Conservation (phyloP, 257 asterid genomes). For the Penstemon barbatus region DNA sequence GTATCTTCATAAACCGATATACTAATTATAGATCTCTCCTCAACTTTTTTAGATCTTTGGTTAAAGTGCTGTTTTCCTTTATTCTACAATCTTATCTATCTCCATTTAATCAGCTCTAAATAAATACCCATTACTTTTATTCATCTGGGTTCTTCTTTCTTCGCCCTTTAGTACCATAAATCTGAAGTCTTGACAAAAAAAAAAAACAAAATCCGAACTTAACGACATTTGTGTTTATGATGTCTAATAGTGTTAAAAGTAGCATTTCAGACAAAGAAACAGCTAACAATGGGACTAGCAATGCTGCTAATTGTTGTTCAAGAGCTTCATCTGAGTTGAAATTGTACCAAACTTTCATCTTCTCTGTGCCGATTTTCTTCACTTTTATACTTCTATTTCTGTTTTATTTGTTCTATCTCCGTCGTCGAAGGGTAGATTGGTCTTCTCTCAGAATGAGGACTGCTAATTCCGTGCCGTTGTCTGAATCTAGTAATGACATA, state of each 20-base stretch:
- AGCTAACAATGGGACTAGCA: conserved; percentile 17
- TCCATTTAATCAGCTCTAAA: conserved; percentile 12
- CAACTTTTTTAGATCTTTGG: conserved; percentile 21
- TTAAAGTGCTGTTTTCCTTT: not conserved
- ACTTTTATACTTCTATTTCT: conserved; percentile 59
- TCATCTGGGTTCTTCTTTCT: conserved; percentile 12
- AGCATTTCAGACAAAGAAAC: conserved; percentile 27
- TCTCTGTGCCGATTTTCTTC: conserved; percentile 70
- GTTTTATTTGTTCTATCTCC: conserved; percentile 70
- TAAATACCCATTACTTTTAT: conserved; percentile 16
- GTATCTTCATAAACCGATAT: too few species aligned
- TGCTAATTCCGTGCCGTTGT: conserved; percentile 29
- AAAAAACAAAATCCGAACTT: conserved; percentile 7
- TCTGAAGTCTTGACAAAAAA: not conserved
- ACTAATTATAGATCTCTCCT: not conserved
- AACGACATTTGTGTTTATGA: conserved; percentile 14
- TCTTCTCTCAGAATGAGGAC: conserved; percentile 62
- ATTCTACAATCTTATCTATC: conserved; percentile 1
- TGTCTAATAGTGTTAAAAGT: conserved; percentile 31
- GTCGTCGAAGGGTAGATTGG: conserved; percentile 72
- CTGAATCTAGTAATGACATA: conserved; percentile 33
- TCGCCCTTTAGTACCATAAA: not conserved
- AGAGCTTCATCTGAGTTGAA: conserved; percentile 52
- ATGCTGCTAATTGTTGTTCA: conserved; percentile 37
- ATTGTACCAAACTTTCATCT: conserved; percentile 76